phyloP scores from a whole-genome alignment of 1,284 basidiomycete genomes.

The Rhodotorula sp. region DNA sequence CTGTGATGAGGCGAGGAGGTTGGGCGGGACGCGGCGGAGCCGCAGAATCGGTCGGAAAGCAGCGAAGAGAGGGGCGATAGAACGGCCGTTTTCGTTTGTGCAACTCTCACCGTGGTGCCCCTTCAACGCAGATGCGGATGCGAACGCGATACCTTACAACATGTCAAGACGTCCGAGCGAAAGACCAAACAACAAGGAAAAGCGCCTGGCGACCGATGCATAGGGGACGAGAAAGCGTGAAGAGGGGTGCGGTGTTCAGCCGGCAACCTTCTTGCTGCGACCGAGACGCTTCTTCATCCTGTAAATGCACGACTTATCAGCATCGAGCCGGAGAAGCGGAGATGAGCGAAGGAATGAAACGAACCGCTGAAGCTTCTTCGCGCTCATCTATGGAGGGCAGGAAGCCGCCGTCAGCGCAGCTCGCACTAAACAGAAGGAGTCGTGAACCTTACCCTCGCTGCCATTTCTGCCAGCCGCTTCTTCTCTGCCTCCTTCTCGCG shows the following conservation, averaged over 20 bases:
- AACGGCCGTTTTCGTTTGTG: too few relatives aligned
- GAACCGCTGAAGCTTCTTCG: constrained; percentile 44
- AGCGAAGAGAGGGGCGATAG: too few relatives aligned
- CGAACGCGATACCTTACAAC: too few relatives aligned
- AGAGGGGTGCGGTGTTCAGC: neutral
- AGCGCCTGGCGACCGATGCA: neutral
- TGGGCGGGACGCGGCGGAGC: too few relatives aligned
- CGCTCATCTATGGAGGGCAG: constrained; percentile 36
- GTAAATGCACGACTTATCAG: neutral
- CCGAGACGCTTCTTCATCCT: constrained; percentile 45
- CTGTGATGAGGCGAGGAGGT: too few relatives aligned
- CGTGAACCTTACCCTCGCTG: constrained; percentile 30
- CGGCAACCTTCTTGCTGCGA: constrained; percentile 42
- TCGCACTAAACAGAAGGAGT: neutral
- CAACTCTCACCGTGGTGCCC: too few relatives aligned
- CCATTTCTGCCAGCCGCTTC: constrained; percentile 41
- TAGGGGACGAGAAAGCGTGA: too few relatives aligned
- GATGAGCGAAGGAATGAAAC: neutral
- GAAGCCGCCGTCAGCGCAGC: neutral
- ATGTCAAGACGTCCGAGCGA: neutral
- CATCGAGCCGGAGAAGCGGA: neutral
- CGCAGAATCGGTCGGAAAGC: too few relatives aligned
- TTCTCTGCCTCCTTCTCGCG: constrained; percentile 41
- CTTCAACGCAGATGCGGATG: too few relatives aligned
- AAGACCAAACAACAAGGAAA: neutral